Conservation (phyloP, 1,284 basidiomycete species). For the Microbotryomycetes sp. region DNA sequence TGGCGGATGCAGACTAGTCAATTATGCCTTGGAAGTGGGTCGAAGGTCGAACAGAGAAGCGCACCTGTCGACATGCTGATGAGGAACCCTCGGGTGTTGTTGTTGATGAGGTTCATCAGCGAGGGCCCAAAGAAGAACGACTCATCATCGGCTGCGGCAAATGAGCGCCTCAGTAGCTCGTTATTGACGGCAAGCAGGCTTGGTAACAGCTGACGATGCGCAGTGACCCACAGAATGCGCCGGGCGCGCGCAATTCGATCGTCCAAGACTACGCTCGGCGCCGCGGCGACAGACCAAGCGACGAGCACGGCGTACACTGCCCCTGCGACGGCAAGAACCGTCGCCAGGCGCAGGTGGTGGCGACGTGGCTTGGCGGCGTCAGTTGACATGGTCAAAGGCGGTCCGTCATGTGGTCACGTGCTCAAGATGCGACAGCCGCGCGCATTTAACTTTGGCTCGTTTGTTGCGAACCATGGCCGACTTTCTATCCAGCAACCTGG, state of each 20-base stretch:
- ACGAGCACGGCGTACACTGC: not conserved
- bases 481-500: constrained; percentile 50
- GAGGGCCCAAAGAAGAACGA: constrained; percentile 86
- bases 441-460: too few species aligned
- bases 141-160: constrained; percentile 62
- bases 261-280: not conserved
- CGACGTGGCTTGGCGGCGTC: too few species aligned
- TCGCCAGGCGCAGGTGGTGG: too few species aligned
- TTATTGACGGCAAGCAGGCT: not conserved
- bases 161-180: not conserved
- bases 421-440: too few species aligned
- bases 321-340: not conserved
- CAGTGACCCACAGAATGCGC: constrained; percentile 32
- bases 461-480: constrained; percentile 32
- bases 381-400: too few species aligned
- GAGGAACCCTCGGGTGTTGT: constrained; percentile 27
- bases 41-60: constrained; percentile 5
- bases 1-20: constrained; percentile 47
- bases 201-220: constrained; percentile 33
- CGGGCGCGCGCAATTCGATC: not conserved
- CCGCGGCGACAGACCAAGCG: not conserved
- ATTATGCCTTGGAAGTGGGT: constrained; percentile 49
- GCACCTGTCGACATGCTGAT: constrained; percentile 47
- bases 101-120: constrained; percentile 47
- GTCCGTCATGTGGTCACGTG: too few species aligned